Percentiles rank a stretch among this genome's conserved stretches.
phyloP scores from a whole-genome alignment of 2,329 filamentous ascomycete species.

The Thelonectria blattea region DNA sequence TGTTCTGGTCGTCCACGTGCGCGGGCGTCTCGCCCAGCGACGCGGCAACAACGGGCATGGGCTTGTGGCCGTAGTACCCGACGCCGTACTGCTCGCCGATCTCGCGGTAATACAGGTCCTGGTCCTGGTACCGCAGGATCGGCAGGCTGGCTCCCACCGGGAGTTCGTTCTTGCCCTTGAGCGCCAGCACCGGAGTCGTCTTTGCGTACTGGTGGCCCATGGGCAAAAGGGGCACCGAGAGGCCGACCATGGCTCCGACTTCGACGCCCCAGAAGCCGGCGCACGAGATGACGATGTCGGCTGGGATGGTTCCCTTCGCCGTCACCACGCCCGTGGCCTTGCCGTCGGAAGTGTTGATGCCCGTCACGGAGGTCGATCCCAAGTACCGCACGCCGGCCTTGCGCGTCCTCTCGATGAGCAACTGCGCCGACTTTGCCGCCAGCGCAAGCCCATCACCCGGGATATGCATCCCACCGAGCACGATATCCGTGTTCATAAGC shows the following conservation, averaged over 20 bases:
- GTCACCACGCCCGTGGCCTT: constrained; percentile 64
- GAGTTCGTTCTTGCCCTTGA: constrained; percentile 42
- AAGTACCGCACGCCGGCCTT: constrained; percentile 65
- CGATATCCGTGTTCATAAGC: constrained; percentile 56
- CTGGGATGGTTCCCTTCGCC: constrained; percentile 53
- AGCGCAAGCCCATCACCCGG: constrained; percentile 66
- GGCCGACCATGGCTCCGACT: constrained; percentile 64
- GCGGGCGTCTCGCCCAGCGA: constrained; percentile 59
- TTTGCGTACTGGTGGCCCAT: constrained; percentile 70
- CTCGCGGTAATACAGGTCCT: constrained; percentile 69
- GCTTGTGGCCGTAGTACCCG: constrained; percentile 68
- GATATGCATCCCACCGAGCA: constrained; percentile 65
- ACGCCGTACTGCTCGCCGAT: constrained; percentile 68
- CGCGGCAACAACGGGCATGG: constrained; percentile 64
- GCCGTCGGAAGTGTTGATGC: constrained; percentile 55
- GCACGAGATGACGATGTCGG: constrained; percentile 67
- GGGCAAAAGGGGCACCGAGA: constrained; percentile 64
- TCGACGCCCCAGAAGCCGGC: constrained; percentile 72
- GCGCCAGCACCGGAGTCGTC: constrained; percentile 58
- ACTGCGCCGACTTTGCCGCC: constrained; percentile 65
- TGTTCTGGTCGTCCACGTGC: constrained; percentile 62
- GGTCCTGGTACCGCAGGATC: constrained; percentile 67
- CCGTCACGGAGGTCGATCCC: constrained; percentile 62
- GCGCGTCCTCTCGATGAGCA: constrained; percentile 64
- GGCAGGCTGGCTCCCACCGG: constrained; percentile 60